Base-by-base conservation (phyloP, 768 basidiomycete species). In the Boletus fagicola region DNA sequence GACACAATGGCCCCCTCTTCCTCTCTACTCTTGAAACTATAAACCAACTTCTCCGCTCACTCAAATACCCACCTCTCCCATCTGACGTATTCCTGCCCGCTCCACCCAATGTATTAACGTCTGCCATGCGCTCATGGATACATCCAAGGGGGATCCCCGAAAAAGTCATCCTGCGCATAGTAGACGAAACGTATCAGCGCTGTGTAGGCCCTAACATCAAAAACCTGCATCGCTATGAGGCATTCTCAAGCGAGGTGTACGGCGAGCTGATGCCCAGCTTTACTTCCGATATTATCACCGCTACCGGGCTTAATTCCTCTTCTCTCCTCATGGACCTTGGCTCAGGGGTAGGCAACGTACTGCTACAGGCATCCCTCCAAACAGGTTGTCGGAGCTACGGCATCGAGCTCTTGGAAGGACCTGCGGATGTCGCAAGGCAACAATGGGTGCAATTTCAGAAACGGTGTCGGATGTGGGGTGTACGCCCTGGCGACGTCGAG, bases 101-200 rank as follows among this genome's bases (percentile, higher is more conserved):
- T 0, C 72, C 74, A 1, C 72, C 71, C 4, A 88, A 89, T 59
- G 59, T 73, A 2, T 69, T 91, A 15, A 81, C 76, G 67, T 69
- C 76, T 20, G 69, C 73, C 2, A 75, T 85, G 39, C 53, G 36
- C 39, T 64, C 72, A 0, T 90, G 87, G 87, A 24, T 55, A 47
- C 38, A 55, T 28, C 43, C 62, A 20, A 74, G 65, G 1, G 85
- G 83, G 4, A 68, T 94, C 28, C 88, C 86, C 0, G 77, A 83
- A 47, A 78, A 81, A 35, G 81, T 94, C 2, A 76, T 89, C 56
- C 79, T 85, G 75, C 85, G 88, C 42, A 82, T 96, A 48, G 79
- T 90, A 51, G 93, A 94, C 44, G 94, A 98, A 76, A 90, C 87
- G 38, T 98, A 99, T 66, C 93, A 98, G 67, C 84, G 97, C 28